Conservation (phyloP, 2,329 filamentous ascomycete species). For the Bipolaris cookei region DNA sequence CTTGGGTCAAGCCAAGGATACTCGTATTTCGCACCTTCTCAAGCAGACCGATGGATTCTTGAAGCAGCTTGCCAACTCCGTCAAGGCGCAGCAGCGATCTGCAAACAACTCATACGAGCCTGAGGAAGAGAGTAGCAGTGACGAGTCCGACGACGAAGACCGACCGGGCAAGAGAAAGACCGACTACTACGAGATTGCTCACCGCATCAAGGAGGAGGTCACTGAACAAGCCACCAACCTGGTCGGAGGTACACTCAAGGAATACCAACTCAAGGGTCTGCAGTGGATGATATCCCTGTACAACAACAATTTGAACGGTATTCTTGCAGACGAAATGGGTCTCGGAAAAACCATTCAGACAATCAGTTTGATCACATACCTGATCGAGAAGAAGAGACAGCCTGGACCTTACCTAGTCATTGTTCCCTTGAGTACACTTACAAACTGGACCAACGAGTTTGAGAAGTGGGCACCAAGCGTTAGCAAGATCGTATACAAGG, state of each 20-base stretch:
- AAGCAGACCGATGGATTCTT: conserved; percentile 98
- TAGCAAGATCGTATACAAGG: conserved; percentile 91
- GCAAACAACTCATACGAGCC: conserved; percentile 80
- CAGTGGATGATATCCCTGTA: conserved; percentile 99
- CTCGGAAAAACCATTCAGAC: conserved; percentile 99
- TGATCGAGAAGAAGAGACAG: conserved; percentile 94
- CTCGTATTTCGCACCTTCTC: conserved; percentile 95
- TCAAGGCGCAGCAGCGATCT: conserved; percentile 90
- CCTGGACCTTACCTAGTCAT: conserved; percentile 94
- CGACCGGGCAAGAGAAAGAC: conserved; percentile 77
- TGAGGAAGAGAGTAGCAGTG: conserved; percentile 59
- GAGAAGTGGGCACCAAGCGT: conserved; percentile 97
- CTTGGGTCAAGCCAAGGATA: conserved; percentile 98
- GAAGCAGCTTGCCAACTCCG: conserved; percentile 90
- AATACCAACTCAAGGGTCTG: conserved; percentile 97
- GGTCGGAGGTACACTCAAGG: conserved; percentile 90
- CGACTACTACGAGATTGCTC: conserved; percentile 98
- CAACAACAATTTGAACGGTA: conserved; percentile 99
- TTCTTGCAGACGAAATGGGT: conserved; percentile 98
- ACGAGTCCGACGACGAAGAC: conserved; percentile 69
- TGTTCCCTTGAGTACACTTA: conserved; percentile 93
- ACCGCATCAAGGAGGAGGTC: conserved; percentile 93
- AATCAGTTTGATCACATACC: conserved; percentile 94
- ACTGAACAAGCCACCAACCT: conserved; percentile 81
- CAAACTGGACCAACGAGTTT: conserved; percentile 98